These are phyloP conservation scores for Euphorbia pulcherrima DNA, from an alignment of 345 rosid genomes.

Conservation along the genomic window DNA sequence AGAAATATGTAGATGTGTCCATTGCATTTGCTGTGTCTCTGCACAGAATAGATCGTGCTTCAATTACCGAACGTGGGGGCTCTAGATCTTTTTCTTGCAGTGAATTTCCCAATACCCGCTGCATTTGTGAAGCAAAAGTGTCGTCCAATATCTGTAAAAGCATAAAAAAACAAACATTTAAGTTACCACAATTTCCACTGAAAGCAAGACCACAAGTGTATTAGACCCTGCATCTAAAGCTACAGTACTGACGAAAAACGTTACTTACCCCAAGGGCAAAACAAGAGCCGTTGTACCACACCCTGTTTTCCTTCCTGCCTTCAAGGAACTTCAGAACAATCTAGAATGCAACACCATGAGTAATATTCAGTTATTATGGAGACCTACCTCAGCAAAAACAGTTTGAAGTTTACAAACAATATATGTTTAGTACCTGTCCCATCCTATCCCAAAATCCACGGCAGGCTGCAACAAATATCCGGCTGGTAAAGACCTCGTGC, in stretches of 20 bases:
- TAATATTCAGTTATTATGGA: background rate
- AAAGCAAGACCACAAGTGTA: no score
- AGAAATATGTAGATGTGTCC: constrained; percentile 62
- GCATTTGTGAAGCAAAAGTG: constrained; percentile 94
- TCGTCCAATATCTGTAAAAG: constrained; percentile 69
- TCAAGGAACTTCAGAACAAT: constrained; percentile 89
- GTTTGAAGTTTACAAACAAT: background rate
- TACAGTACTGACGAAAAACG: background rate
- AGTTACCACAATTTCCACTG: no score
- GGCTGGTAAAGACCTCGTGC: constrained; percentile 68
- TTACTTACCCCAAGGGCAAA: constrained; percentile 82
- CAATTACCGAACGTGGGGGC: constrained; percentile 83
- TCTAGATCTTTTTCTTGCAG: constrained; percentile 87
- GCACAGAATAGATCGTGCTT: constrained; percentile 95
- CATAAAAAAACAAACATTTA: background rate
- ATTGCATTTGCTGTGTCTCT: constrained; percentile 64
- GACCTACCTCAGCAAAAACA: background rate
- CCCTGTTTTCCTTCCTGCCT: constrained; percentile 88
- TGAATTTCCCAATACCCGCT: constrained; percentile 73
- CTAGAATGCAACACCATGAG: constrained; percentile 20
- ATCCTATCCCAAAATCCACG: constrained; percentile 93
- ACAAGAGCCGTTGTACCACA: constrained; percentile 88
- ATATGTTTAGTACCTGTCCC: constrained; percentile 61
- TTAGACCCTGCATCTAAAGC: no score
- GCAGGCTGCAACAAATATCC: constrained; percentile 75